Conservation (phyloP, 768 basidiomycete genomes). For the Sutorius australiensis region DNA sequence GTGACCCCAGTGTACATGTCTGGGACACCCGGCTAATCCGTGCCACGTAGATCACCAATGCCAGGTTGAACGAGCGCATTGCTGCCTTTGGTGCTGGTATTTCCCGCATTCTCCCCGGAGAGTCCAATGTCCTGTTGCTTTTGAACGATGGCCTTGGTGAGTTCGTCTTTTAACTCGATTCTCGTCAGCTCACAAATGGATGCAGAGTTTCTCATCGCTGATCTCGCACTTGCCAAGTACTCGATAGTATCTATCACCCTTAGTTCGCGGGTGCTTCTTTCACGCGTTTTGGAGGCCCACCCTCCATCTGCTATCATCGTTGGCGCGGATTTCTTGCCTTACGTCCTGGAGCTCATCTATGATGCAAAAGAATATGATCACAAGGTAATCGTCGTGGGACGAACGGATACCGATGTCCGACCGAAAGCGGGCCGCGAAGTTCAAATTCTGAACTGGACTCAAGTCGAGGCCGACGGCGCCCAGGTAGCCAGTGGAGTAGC, state of each 20-base stretch:
- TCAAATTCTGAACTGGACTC: slow-evolving; percentile 61
- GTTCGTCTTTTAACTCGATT: slow-evolving; percentile 10
- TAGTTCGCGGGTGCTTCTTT: slow-evolving; percentile 56
- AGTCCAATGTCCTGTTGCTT: slow-evolving; percentile 69
- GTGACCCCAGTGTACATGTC: slow-evolving; percentile 7
- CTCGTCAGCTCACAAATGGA: background rate
- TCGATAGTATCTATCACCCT: slow-evolving; percentile 68
- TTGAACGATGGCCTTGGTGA: slow-evolving; percentile 77
- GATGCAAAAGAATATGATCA: slow-evolving; percentile 52
- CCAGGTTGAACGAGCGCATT: slow-evolving; percentile 64
- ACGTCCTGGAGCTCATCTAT: slow-evolving; percentile 69
- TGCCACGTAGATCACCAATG: slow-evolving; percentile 65
- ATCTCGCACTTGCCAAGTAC: slow-evolving; percentile 71
- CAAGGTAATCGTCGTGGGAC: slow-evolving; percentile 71
- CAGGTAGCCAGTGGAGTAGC: slow-evolving; percentile 41
- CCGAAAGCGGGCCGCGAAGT: slow-evolving; percentile 50
- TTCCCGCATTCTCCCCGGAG: slow-evolving; percentile 48
- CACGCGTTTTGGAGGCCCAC: slow-evolving; percentile 59
- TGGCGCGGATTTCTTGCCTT: slow-evolving; percentile 59
- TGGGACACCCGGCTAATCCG: background rate
- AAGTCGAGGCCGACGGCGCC: slow-evolving; percentile 66
- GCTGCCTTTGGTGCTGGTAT: slow-evolving; percentile 73
- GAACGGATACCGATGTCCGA: slow-evolving; percentile 43
- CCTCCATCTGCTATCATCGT: slow-evolving; percentile 74
- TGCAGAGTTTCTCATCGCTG: slow-evolving; percentile 73